Base-by-base conservation (phyloP, 192 early-diverging fungal genomes). In the Entomortierella parvispora region DNA sequence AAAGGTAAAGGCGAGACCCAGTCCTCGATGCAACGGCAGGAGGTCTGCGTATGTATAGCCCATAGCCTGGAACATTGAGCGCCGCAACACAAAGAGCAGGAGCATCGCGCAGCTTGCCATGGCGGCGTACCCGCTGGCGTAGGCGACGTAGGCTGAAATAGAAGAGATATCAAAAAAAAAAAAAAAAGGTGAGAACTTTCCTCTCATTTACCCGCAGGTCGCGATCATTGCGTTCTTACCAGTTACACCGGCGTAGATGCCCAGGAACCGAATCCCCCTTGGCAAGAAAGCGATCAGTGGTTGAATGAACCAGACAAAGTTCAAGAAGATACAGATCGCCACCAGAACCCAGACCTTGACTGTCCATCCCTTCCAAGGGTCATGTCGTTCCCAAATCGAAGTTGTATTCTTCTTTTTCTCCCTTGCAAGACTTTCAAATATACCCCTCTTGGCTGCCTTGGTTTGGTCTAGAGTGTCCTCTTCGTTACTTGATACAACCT, bases 31-130 rank as follows among this genome's bases (percentile, higher is more conserved):
- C 18, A 76, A 15, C 2, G 72, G 72, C 26, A 76, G 25, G n/a
- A 76, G n/a, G 52, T 76, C 72, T 17, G 72, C 58, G 37, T 76
- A 76, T 10, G 72, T 76, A 37, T 52, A 76, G 0, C 72, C 72
- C 18, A 76, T 15, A 8, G 72, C 72, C 22, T 68, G 64, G 29
- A 76, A 52, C 72, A 76, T 76, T 12, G 72, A 76, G 2, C 72
- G 57, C n/a, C 72, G 49, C 0, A 76, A 59, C 4, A 76, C 57
- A 11, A 76, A 31, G 11, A 76, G 37, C 0, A 76, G 47, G 28
- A 76, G 59, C 46, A 76, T 50, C 0, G 58, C 72, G 26, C 72
- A 76, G 40, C 46, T 53, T 8, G 59, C 72, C 72, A 76, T 76
- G 3, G 72, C 72, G 14, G 72, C 72, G 45, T 76, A 76, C 14